Base-by-base conservation (phyloP, 2,329 filamentous ascomycete species). In the Sporothrix dimorphospora region DNA sequence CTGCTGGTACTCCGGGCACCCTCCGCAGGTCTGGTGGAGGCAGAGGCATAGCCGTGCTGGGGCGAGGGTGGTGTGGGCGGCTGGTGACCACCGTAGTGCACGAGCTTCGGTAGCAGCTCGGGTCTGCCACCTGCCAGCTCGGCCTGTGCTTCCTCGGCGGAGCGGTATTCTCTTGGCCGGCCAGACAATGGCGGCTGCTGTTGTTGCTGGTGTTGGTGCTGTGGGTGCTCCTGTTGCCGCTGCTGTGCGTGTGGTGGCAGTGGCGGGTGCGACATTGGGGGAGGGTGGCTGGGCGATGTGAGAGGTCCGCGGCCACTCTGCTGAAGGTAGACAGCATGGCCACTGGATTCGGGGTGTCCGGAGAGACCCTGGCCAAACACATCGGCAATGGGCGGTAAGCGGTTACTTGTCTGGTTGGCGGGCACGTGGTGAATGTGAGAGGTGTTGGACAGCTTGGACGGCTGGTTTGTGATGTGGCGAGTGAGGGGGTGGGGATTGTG, bases 81-180 rank as follows among this genome's bases (percentile, higher is more conserved):
- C 80, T 97, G 95, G 79, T 97, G 94, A 63, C 94, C 94, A 51
- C 92, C 94, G 80, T 99, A 99, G 82, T 98, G 96, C 16, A 99
- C 93, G 72, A 98, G 89, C 81, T 95, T 96, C 27, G 96, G 96
- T 68, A 98, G 85, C 16, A 98, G 86, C 73, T 99, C 96, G 72
- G 97, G 92, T 72, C 96, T 90, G n/a, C 96, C 96, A 68, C 94
- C 94, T 5, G 94, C 91, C 74, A 99, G 83, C 75, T 96, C 93
- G 72, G 93, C 92, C 73, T 98, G 94, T 2, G 94, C 96, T 79
- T 99, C 96, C 80, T 99, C 96, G 14, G 96, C 96, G 3, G 95
- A 98, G 77, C 94, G 92, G 82, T 97, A 98, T 79, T 98, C 96
- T 72, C 95, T 89, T 12, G 90, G 85, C 73, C 95, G 89, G 1